Percentiles rank a stretch among this genome's conserved stretches.
These are phyloP conservation scores for Fraxinus nigra DNA, from an alignment of 305 asterid species.

Conservation along the genomic window DNA sequence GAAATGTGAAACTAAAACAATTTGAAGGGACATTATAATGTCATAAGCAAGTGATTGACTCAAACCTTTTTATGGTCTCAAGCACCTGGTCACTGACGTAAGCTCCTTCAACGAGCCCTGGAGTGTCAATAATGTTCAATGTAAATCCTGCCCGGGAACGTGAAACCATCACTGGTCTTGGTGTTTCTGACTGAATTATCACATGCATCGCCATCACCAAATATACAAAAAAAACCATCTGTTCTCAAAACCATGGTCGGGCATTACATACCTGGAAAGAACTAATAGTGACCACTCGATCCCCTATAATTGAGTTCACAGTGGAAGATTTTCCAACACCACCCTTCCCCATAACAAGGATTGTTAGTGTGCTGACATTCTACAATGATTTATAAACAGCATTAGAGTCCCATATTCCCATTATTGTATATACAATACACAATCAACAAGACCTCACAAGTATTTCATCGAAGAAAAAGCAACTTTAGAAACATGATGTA, in stretches of 20 bases:
- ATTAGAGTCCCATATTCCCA: background rate
- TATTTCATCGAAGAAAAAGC: background rate
- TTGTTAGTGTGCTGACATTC: slow-evolving; percentile 73
- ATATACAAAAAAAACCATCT: background rate
- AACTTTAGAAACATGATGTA: background rate
- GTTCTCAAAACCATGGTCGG: slow-evolving; percentile 14
- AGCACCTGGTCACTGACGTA: slow-evolving; percentile 74
- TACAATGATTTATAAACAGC: slow-evolving; percentile 26
- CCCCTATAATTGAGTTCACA: slow-evolving; percentile 82
- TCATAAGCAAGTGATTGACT: background rate
- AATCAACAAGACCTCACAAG: background rate
- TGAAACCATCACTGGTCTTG: slow-evolving; percentile 88
- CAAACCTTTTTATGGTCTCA: slow-evolving; percentile 76
- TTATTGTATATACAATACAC: background rate
- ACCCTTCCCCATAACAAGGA: slow-evolving; percentile 95
- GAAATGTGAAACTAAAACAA: background rate
- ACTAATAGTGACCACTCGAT: slow-evolving; percentile 81
- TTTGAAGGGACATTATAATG: background rate
- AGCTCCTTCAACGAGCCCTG: slow-evolving; percentile 94
- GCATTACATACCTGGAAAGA: slow-evolving; percentile 77
- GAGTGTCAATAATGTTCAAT: slow-evolving; percentile 78
- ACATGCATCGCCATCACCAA: background rate
- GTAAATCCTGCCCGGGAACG: slow-evolving; percentile 75
- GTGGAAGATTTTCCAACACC: slow-evolving; percentile 98
- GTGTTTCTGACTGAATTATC: slow-evolving; percentile 66